Evolutionary conservation across 352 stramenopile species (phyloP).

Genomic region (Phytophthora constricta): DNA sequence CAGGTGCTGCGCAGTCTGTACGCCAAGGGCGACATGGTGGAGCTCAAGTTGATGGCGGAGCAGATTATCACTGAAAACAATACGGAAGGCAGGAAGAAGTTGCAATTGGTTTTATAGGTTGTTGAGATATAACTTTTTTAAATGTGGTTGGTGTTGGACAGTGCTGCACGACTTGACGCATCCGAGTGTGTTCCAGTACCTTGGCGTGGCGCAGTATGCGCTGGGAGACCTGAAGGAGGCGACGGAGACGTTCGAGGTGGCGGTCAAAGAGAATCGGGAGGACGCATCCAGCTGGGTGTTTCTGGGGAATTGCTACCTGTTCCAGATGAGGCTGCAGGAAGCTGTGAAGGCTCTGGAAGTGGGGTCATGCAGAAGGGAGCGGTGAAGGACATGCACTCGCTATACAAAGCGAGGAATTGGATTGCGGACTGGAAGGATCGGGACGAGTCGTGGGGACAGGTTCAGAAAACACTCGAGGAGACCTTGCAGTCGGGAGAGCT

Average conservation of each 20-base stretch:
- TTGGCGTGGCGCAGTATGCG: constrained; percentile 74
- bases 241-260: constrained; percentile 61
- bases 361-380: constrained; percentile 52
- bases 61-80: constrained; percentile 54
- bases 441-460: constrained; percentile 52
- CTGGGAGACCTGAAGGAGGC: constrained; percentile 67
- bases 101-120: not conserved
- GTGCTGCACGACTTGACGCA: constrained; percentile 38
- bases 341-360: constrained; percentile 57
- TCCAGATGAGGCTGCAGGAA: constrained; percentile 48
- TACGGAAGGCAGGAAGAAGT: constrained; percentile 37
- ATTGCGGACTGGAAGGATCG: constrained; percentile 70
- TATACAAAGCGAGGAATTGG: constrained; percentile 78
- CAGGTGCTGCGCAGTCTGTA: constrained; percentile 48
- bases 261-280: constrained; percentile 54
- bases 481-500: constrained; percentile 18
- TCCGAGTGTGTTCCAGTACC: constrained; percentile 69
- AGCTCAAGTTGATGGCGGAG: constrained; percentile 48
- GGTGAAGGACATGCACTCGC: constrained; percentile 37
- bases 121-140: not conserved
- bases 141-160: constrained; percentile 6
- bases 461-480: constrained; percentile 31
- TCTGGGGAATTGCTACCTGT: constrained; percentile 77
- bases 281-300: constrained; percentile 68
- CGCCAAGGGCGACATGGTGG: constrained; percentile 46